Base-by-base conservation (phyloP, 495 filamentous ascomycete species). In the Lasiosphaeria ovina region DNA sequence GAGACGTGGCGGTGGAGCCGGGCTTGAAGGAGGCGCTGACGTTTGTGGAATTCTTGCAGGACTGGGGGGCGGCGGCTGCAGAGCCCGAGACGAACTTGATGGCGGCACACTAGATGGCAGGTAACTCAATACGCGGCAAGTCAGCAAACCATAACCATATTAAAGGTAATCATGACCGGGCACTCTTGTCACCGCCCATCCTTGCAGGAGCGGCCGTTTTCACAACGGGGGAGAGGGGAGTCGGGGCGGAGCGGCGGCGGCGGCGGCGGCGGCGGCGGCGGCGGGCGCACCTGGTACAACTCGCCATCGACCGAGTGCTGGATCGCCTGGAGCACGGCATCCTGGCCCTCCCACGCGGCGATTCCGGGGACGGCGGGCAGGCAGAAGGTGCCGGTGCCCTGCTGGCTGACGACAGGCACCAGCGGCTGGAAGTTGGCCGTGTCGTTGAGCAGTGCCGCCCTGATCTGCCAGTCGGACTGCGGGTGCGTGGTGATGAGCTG, bases 281-380 rank as follows among this genome's bases (percentile, higher is more conserved):
- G 8, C 9, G 47, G n/a, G n/a, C 47, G 14, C 12, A 55, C 53
- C 53, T 55, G 53, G 35, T 55, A 55, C 12, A 69, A 52, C 12
- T 57, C 45, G 1, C 67, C 67, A 63, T 70, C 67, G 3, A 51
- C 53, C 12, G 59, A 57, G 50, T 68, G 56, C 55, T 68, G 66
- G 35, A 68, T 67, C 14, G 68, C 38, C 42, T 65, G 62, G 24
- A 68, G 24, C 4, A 69, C 53, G 47, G 59, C 67, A 35, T 51
- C 40, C 3, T 36, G 32, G 11, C 66, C 67, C 5, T 53, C 65
- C 65, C 65, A 70, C 2, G 44, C 60, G 38, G 42, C 17, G 16
- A 66, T 63, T 14, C 62, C 52, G 17, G 24, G 50, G 6, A 68
- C 35, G 36, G 33, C 55, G 6, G 58, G 55, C 11, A 64, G 56